Evolutionary conservation across 202 grass and related monocot species (phyloP), one percentile per base, ranked within the genome.

Genomic region (Bolboschoenoplectus hybrid): DNA sequence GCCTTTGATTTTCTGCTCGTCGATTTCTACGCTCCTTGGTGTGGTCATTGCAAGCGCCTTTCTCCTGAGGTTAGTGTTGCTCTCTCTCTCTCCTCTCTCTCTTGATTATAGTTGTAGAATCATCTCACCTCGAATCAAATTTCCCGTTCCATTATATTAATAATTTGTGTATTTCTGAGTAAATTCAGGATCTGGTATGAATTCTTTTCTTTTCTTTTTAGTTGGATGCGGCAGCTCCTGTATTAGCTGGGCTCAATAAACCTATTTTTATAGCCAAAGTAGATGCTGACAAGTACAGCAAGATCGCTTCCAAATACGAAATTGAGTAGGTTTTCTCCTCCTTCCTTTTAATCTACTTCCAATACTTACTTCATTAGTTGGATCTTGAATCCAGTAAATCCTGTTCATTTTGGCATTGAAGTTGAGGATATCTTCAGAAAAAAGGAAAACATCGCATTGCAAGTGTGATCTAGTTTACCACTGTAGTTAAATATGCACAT

Each of bases 1-100:
- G 84, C 91, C 88, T 93, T 95, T 70, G 91, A 95, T 77, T 92
- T 82, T 67, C 90, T 98, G 80, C 94, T 98, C 84, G 91, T 98
- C 67, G 96, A 98, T 87, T 98, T 98, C 89, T 94, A 98, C 86
- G 96, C 93, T 9, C 96, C 93, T 0, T 98, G 93, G 96, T 98
- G 93, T 74, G 93, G 93, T 70, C 96, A 98, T 89, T 98, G 96
- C 96, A 96, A 98, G 84, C 87, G 93, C 82, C 96, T 98, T 49
- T 71, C 89, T 62, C 96, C 96, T 51, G 93, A 95, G 96, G 96
- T 95, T 73, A 45, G 51, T 9, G 4, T 50, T 51, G 65, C 64
- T 61, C 11, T 9, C 4, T 8, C 36, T 65, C 84, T 67, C 57
- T 65, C 20, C 38, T 71, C n/a, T 3, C 51, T 40, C 16, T 63